Percentiles rank a stretch among this genome's conserved stretches.
Evolutionary conservation across 306 rosid species (phyloP).

Genomic region (Casuarina glauca): DNA sequence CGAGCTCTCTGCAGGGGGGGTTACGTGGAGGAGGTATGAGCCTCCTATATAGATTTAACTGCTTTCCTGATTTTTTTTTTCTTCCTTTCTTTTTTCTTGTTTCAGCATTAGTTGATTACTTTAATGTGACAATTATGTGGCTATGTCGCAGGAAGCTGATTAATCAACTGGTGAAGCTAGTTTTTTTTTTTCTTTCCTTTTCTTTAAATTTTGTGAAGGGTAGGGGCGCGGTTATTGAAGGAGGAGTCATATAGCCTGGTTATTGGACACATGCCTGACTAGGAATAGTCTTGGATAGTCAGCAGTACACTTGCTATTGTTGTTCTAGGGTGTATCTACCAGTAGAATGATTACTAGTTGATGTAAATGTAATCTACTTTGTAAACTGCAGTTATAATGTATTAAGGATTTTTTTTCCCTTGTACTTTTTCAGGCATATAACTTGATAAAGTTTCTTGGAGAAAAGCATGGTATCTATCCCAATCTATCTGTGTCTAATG

Average conservation of each 20-base stretch:
- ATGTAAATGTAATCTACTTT: not conserved
- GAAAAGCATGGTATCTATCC: slow-evolving; percentile 49
- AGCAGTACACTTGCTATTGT: not conserved
- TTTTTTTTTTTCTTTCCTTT: not conserved
- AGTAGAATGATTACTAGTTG: not conserved
- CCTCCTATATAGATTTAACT: not conserved
- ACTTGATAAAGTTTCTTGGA: slow-evolving; percentile 54
- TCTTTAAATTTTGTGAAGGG: too few species aligned
- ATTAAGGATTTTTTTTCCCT: slow-evolving; percentile 25
- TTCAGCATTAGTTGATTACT: not conserved
- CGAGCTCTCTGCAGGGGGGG: slow-evolving; percentile 72
- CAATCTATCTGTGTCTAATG: slow-evolving; percentile 49
- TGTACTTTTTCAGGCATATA: slow-evolving; percentile 59
- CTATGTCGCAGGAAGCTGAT: not conserved
- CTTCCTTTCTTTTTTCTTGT: slow-evolving; percentile 10
- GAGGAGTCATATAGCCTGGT: too few species aligned
- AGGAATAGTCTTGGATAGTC: not conserved
- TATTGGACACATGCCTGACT: not conserved
- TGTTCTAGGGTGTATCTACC: not conserved
- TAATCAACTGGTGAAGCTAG: not conserved
- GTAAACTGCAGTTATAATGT: slow-evolving; percentile 8
- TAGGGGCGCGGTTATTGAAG: too few species aligned
- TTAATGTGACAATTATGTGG: not conserved
- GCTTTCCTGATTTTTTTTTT: slow-evolving; percentile 10
- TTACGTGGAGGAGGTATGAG: slow-evolving; percentile 66